A percentile compares a stretch with the other conserved stretches of the same genome.
These are phyloP conservation scores for Leishmania tropica DNA, from an alignment of 208 protist genomes.

Conservation along the genomic window DNA sequence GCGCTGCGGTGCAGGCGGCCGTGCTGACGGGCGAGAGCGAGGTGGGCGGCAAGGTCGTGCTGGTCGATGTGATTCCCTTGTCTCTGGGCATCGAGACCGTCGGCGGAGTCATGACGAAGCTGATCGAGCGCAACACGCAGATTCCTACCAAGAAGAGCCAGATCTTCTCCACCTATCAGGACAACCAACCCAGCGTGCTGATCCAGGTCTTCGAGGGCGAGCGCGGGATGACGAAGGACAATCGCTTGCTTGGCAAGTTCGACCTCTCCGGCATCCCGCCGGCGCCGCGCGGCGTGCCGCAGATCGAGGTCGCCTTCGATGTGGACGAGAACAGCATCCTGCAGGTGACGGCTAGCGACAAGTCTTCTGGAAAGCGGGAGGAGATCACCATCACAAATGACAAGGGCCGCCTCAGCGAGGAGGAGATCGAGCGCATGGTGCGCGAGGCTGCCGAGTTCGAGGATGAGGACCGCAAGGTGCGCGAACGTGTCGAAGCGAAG, in stretches of 20 bases:
- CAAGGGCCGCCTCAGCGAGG: slow-evolving; percentile 93
- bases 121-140: slow-evolving; percentile 87
- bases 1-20: slow-evolving; percentile 97
- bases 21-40: slow-evolving; percentile 87
- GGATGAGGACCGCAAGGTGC: slow-evolving; percentile 88
- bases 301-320: slow-evolving; percentile 98
- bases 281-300: slow-evolving; percentile 93
- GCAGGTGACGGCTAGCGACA: slow-evolving; percentile 96
- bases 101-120: slow-evolving; percentile 95
- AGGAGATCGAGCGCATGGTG: slow-evolving; percentile 97
- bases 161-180: slow-evolving; percentile 86
- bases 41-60: slow-evolving; percentile 71
- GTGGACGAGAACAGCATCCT: slow-evolving; percentile 98
- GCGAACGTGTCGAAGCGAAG: slow-evolving; percentile 91
- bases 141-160: slow-evolving; percentile 87
- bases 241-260: slow-evolving; percentile 95
- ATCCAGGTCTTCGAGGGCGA: slow-evolving; percentile 96
- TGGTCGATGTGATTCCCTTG: slow-evolving; percentile 93
- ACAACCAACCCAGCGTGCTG: slow-evolving; percentile 92
- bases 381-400: slow-evolving; percentile 99
- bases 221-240: slow-evolving; percentile 88
- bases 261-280: slow-evolving; percentile 96
- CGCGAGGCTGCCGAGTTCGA: slow-evolving; percentile 91
- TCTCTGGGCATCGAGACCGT: slow-evolving; percentile 94
- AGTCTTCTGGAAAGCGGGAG: slow-evolving; percentile 94